Evolutionary conservation across 345 rosid genomes (phyloP).

Genomic region (Eucalyptus sp.): DNA sequence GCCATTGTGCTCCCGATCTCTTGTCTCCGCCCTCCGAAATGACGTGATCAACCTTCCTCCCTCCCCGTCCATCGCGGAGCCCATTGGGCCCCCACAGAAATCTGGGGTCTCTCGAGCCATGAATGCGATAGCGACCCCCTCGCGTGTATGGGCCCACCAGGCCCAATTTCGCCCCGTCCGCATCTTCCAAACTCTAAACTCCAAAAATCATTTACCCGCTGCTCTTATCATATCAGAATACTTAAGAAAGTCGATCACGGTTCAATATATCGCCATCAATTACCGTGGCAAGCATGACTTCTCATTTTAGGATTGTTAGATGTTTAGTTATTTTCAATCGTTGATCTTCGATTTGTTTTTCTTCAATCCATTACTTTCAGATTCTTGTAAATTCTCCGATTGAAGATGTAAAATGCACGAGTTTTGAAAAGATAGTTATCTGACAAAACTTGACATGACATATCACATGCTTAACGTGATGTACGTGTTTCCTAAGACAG

Average conservation of each 20-base stretch:
- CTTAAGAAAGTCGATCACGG: neutral
- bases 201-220: neutral
- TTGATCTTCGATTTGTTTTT: neutral
- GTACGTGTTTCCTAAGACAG: neutral
- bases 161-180: neutral
- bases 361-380: neutral
- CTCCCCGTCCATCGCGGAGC: neutral
- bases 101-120: neutral
- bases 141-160: neutral
- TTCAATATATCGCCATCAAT: neutral
- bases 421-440: neutral
- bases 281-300: neutral
- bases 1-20: rapidly evolving
- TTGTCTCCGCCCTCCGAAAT: neutral
- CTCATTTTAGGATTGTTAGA: neutral
- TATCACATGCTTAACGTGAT: neutral
- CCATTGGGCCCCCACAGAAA: neutral
- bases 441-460: neutral
- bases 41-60: neutral
- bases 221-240: neutral
- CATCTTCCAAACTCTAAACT: neutral
- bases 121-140: neutral
- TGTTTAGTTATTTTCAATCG: rapidly evolving
- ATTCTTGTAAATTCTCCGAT: neutral
- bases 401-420: neutral